Evolutionary conservation across 192 early-diverging fungal genomes (phyloP).

Genomic region (Tieghemiomyces parasiticus): DNA sequence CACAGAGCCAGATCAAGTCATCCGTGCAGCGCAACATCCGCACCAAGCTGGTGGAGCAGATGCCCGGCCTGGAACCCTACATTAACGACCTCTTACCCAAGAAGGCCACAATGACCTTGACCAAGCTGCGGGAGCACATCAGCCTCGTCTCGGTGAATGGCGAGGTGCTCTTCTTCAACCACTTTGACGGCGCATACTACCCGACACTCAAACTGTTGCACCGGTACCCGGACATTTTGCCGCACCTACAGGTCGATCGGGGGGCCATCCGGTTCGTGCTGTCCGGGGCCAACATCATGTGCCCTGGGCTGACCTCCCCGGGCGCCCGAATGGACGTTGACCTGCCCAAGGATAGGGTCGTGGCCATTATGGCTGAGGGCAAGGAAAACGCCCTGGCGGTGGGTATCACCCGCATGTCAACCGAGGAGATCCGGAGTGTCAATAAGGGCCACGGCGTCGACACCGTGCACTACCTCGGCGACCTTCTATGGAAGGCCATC

Average conservation of each 20-base stretch:
- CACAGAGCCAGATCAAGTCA: constrained; percentile 77
- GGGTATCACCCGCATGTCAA: constrained; percentile 77
- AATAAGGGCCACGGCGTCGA: constrained; percentile 92
- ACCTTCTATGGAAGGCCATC: constrained; percentile 55
- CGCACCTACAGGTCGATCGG: constrained; percentile 79
- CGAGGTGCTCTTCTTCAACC: constrained; percentile 85
- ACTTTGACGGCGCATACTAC: constrained; percentile 82
- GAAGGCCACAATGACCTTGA: constrained; percentile 63
- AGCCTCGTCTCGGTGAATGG: constrained; percentile 71
- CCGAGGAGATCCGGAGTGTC: constrained; percentile 71
- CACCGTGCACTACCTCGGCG: constrained; percentile 76
- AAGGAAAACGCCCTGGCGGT: constrained; percentile 90
- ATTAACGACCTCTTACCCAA: constrained; percentile 96
- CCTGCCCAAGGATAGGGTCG: constrained; percentile 51
- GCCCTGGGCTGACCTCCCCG: constrained; percentile 89
- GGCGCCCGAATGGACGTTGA: constrained; percentile 67
- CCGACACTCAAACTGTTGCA: constrained; percentile 82
- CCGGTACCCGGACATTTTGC: constrained; percentile 86
- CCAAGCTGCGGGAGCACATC: constrained; percentile 87
- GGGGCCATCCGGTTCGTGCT: constrained; percentile 98
- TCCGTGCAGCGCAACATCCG: constrained; percentile 79
- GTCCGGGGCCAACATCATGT: constrained; percentile 96
- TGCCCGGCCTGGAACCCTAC: constrained; percentile 68
- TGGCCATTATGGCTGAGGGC: constrained; percentile 88
- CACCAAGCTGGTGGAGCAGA: constrained; percentile 73